A percentile compares a stretch with the other conserved stretches of the same genome.
These are phyloP conservation scores for Takakia lepidozioides DNA, from an alignment of 225 moss, liverwort and hornwort species.

Conservation along the genomic window DNA sequence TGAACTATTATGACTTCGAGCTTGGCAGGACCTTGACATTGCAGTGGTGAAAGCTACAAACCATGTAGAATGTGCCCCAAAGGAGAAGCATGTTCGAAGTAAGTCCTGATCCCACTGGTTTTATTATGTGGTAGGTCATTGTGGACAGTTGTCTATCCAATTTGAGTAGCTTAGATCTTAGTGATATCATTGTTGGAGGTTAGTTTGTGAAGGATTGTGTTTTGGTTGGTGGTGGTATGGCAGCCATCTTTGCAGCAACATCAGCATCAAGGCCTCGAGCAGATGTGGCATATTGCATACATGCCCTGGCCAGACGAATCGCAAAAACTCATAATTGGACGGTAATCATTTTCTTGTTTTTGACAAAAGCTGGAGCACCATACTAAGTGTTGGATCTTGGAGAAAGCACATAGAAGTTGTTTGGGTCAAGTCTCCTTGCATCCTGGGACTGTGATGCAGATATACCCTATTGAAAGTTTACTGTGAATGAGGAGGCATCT, in stretches of 20 bases:
- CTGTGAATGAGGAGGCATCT: no score
- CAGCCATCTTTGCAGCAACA: slow-evolving; percentile 55
- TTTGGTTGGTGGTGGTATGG: slow-evolving; percentile 2
- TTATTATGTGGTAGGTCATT: no score
- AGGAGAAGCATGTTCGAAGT: slow-evolving; percentile 99
- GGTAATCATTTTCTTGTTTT: no score
- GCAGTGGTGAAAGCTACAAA: slow-evolving; percentile 98
- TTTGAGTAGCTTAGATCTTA: neutral
- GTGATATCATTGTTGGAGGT: no score
- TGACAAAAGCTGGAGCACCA: no score
- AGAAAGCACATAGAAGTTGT: no score
- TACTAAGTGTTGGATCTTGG: no score
- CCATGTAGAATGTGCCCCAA: slow-evolving; percentile 97
- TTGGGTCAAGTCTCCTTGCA: no score
- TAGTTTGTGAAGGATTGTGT: no score
- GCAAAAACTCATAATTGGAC: slow-evolving; percentile 60
- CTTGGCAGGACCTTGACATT: slow-evolving; percentile 91
- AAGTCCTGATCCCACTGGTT: slow-evolving; percentile 24
- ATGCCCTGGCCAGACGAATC: slow-evolving; percentile 48
- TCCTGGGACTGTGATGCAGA: no score
- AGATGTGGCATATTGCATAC: slow-evolving; percentile 62
- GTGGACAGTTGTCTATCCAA: neutral
- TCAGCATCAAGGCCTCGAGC: slow-evolving; percentile 56
- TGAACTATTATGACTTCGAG: no score
- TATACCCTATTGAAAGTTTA: no score